Percentiles rank a stretch among this genome's conserved stretches.
Evolutionary conservation across 805 yeast genomes (phyloP).

Genomic region (Trichomonascus vanleenenianus): DNA sequence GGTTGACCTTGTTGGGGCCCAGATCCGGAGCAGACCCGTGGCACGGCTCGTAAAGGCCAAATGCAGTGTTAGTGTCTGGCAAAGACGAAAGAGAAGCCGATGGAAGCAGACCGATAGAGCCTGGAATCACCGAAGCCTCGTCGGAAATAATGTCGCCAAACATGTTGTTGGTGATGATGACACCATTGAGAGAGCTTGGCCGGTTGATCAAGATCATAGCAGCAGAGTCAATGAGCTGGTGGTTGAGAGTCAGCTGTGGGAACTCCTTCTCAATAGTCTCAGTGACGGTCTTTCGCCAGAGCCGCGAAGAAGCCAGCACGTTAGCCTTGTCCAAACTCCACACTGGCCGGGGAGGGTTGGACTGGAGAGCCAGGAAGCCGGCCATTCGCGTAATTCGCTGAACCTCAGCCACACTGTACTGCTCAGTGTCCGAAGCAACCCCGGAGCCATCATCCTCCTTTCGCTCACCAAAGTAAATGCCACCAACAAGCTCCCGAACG

Average conservation of each 20-base stretch:
- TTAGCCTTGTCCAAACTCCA: slow-evolving; percentile 98
- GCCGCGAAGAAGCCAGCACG: slow-evolving; percentile 89
- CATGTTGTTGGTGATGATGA: slow-evolving; percentile 90
- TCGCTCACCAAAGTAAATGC: slow-evolving; percentile 95
- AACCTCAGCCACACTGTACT: slow-evolving; percentile 85
- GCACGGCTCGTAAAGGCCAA: slow-evolving; percentile 96
- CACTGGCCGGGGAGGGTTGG: slow-evolving; percentile 86
- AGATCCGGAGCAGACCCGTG: slow-evolving; percentile 98
- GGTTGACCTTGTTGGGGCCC: slow-evolving; percentile 81
- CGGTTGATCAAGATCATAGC: slow-evolving; percentile 94
- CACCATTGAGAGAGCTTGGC: slow-evolving; percentile 88
- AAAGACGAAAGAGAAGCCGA: slow-evolving; percentile 95
- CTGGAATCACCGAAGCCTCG: slow-evolving; percentile 97
- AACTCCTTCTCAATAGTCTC: slow-evolving; percentile 79
- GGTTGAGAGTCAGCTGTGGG: slow-evolving; percentile 80
- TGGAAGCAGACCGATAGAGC: slow-evolving; percentile 91
- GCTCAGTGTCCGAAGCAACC: slow-evolving; percentile 89
- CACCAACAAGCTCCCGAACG: slow-evolving; percentile 96
- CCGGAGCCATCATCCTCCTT: slow-evolving; percentile 84
- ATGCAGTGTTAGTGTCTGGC: slow-evolving; percentile 90
- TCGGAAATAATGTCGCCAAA: slow-evolving; percentile 98
- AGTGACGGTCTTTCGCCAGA: slow-evolving; percentile 93
- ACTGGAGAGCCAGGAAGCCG: slow-evolving; percentile 90
- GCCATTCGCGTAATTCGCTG: slow-evolving; percentile 98
- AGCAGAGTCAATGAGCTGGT: slow-evolving; percentile 96